A percentile compares a stretch with the other conserved stretches of the same genome.
These are phyloP conservation scores for Neonectria hederae DNA, from an alignment of 2,329 filamentous ascomycete species.

Conservation along the genomic window DNA sequence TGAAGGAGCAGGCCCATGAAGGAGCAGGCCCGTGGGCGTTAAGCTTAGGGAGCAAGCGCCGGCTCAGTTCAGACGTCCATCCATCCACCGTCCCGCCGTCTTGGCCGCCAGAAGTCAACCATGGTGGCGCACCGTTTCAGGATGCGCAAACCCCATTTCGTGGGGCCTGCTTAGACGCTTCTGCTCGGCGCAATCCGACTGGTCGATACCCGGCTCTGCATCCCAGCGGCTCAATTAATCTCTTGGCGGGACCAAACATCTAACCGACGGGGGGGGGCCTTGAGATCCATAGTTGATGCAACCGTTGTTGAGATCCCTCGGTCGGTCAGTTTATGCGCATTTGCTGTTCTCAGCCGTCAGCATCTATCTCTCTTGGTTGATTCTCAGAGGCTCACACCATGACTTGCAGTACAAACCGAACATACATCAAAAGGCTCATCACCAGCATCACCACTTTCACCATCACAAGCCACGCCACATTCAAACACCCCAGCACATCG, in stretches of 20 bases:
- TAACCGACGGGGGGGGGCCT: neutral
- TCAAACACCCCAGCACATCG: slow-evolving; percentile 7
- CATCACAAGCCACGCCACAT: neutral
- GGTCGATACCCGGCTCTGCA: neutral
- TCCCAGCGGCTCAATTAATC: slow-evolving; percentile 17
- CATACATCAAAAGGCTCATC: neutral
- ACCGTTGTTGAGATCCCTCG: neutral
- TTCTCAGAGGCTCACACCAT: neutral
- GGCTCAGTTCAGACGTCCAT: neutral
- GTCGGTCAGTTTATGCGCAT: neutral
- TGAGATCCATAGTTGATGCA: slow-evolving; percentile 1
- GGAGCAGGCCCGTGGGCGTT: neutral
- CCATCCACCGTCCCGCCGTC: slow-evolving; percentile 1
- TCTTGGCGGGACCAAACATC: slow-evolving; percentile 11
- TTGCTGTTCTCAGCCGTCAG: neutral
- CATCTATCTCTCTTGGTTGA: neutral
- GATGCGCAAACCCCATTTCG: neutral
- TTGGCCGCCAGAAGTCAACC: neutral
- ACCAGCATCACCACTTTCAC: neutral
- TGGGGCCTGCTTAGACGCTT: neutral
- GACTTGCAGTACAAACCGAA: neutral
- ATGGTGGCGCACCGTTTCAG: slow-evolving; percentile 13
- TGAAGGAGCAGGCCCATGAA: too few relatives aligned
- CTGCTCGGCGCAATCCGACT: neutral
- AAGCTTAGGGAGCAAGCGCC: slow-evolving; percentile 10